Evolutionary conservation across 139 green algal species (phyloP).

Genomic region (Deuterostichococcus epilithicus): DNA sequence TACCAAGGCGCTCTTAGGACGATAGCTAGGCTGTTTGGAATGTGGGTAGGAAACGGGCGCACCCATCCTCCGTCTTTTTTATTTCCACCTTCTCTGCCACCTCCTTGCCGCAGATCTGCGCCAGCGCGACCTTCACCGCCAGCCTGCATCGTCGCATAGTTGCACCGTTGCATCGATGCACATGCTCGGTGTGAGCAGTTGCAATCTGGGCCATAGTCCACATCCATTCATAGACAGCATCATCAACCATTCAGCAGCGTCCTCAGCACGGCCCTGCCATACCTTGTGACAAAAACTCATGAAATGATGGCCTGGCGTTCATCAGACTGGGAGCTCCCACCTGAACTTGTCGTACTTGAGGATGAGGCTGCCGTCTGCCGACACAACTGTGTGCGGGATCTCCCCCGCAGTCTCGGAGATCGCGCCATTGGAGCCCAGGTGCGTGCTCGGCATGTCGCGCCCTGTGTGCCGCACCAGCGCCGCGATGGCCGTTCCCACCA

Average conservation of each 20-base stretch:
- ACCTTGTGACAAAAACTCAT: too few species aligned
- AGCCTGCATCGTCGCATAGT: neutral
- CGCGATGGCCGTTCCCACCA: conserved; percentile 47
- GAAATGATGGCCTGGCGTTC: too few species aligned
- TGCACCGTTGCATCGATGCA: too few species aligned
- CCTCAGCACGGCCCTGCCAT: too few species aligned
- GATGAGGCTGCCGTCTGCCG: conserved; percentile 60
- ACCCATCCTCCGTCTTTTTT: neutral
- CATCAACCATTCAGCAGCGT: too few species aligned
- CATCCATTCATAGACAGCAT: too few species aligned
- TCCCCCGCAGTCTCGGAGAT: neutral
- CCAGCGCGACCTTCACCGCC: conserved; percentile 16
- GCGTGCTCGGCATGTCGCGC: conserved; percentile 1
- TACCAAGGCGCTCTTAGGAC: too few species aligned
- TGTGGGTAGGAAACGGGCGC: too few species aligned
- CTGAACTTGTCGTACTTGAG: conserved; percentile 43
- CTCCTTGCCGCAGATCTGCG: conserved; percentile 14
- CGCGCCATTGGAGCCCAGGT: neutral
- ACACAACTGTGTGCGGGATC: conserved; percentile 19
- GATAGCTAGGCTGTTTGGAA: too few species aligned
- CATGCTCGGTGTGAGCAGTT: too few species aligned
- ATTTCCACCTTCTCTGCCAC: conserved; percentile 6
- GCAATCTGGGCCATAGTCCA: too few species aligned
- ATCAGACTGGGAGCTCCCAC: too few species aligned
- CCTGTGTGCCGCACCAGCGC: conserved; percentile 43